Base-by-base conservation (phyloP, 129 eudicot species). In the Dittrichia graveolens region DNA sequence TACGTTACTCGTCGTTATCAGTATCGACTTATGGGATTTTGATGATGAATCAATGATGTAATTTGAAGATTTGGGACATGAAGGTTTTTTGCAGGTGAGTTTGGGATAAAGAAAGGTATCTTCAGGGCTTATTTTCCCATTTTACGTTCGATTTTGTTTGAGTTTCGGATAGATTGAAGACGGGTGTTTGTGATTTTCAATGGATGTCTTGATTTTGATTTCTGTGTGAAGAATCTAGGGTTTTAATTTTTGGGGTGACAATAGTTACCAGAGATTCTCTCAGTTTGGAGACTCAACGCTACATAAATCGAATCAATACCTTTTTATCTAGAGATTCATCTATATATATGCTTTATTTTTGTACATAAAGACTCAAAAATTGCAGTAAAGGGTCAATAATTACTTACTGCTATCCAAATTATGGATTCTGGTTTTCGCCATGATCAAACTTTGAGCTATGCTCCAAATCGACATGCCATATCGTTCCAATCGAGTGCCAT, bases 401-500 rank as follows among this genome's bases (percentile, higher is more conserved):
- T 68, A 53, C 52, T 67, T 57, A 45, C 63, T 65, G 74, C 3
- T 59, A 16, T 64, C 61, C 65, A 54, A 35, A 69, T 52, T 53
- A 80, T 75, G 62, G 83, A 87, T 62, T 54, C 83, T 19, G 80
- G 89, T 41, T 87, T 72, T 79, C 82, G 58, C 77, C 84, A 63
- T 44, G 84, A 78, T 37, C 88, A 80, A 49, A 48, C 69, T 50
- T 59, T 81, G 10, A 75, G 81, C 38, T 50, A 85, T n/a, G 78
- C 69, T 54, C 39, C 78, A 2, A 73, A 79, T 39, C 74, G 82
- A 35, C 89, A 82, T 43, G 77, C 86, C 3, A 79, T 82, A 48
- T 82, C 85, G 13, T 84, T 87, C 63, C 89, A 76, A 61, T 65
- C 89, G 3, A 78, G 75, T 74, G 87, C 82, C 4, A 65, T 73